phyloP scores from a whole-genome alignment of 1,139 yeast genomes.

The Kluyveromyces sp. region DNA sequence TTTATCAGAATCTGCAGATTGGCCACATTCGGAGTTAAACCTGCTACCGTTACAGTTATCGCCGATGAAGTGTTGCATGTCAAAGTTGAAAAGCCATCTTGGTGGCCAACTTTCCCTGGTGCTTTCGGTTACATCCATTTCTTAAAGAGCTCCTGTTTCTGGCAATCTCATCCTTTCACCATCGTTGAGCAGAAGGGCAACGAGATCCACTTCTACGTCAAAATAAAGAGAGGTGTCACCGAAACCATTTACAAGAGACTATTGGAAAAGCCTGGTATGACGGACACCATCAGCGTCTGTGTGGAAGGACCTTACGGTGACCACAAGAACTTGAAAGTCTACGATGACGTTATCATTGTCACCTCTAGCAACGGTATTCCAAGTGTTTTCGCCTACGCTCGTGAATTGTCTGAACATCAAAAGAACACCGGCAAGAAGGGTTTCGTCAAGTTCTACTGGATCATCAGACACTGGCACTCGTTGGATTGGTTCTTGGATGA shows the following conservation, averaged over 20 bases:
- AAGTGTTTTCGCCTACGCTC: conserved; percentile 37
- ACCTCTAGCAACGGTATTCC: conserved; percentile 77
- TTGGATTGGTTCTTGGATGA: conserved; percentile 50
- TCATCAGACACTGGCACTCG: conserved; percentile 41
- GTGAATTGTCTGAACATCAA: conserved; percentile 18
- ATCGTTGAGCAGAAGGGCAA: conserved; percentile 37
- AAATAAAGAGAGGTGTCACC: conserved; percentile 42
- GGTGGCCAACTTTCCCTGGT: conserved; percentile 49
- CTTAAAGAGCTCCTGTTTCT: conserved; percentile 44
- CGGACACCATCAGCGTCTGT: conserved; percentile 30
- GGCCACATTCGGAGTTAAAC: conserved; percentile 41
- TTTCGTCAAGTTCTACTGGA: conserved; percentile 44
- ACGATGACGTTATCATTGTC: conserved; percentile 47
- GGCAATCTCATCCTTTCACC: conserved; percentile 67
- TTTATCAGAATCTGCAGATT: conserved; percentile 45
- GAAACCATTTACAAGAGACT: conserved; percentile 31
- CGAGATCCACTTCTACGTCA: conserved; percentile 37
- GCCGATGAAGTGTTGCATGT: conserved; percentile 42
- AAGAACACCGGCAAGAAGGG: conserved; percentile 16
- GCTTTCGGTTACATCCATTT: conserved; percentile 56
- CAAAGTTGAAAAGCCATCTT: conserved; percentile 34
- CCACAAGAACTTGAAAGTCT: conserved; percentile 45
- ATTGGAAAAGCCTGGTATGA: conserved; percentile 17
- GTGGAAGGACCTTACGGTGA: conserved; percentile 61
- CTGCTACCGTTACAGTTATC: conserved; percentile 43